Evolutionary conservation across 306 rosid species (phyloP), one percentile per base, ranked within the genome.

Genomic region (Vigna hirtella): DNA sequence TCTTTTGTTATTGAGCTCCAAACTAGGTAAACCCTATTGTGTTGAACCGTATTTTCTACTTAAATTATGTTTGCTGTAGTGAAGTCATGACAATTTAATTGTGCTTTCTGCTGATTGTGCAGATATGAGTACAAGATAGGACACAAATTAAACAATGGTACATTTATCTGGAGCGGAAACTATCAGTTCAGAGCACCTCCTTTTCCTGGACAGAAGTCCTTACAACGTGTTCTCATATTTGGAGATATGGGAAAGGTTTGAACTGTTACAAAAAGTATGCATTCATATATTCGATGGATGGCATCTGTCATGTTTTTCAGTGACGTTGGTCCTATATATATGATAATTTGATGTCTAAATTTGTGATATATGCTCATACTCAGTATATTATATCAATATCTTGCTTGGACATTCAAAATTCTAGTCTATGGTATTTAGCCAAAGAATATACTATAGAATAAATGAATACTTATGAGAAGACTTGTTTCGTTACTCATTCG

Each of bases 241-340:
- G 98, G 97, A 7, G 97, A 94, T 85, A 92, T 92, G 96, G 97
- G 97, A 71, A 94, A 94, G 98, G 98, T 94, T 85, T 77, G 84
- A 32, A 78, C 73, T 81, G 57, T 59, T 73, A 20, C 42, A 45
- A 53, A 77, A 55, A 43, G 13, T 55, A 65, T 75, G 26, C 53
- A 36, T 32, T 26, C 71, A 28, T 28, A 38, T 55, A 59, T 49
- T 62, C 8, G 7, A 26, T 65, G 6, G 66, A 82, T 22, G 34
- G 32, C 6, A 69, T 50, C 17, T 69, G n/a, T 0, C 72, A 24
- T 61, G 50, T 81, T 55, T 80, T 40, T 59, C 50, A 58, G 22
- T 49, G 38, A 42, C 67, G 24, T 34, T 42, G 74, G 49, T 55
- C 67, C 67, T 24, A 45, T 11, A 74, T 77, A 36, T 38, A 30